phyloP scores from a whole-genome alignment of 2,329 filamentous ascomycete genomes.

The Cladophialophora bantiana region DNA sequence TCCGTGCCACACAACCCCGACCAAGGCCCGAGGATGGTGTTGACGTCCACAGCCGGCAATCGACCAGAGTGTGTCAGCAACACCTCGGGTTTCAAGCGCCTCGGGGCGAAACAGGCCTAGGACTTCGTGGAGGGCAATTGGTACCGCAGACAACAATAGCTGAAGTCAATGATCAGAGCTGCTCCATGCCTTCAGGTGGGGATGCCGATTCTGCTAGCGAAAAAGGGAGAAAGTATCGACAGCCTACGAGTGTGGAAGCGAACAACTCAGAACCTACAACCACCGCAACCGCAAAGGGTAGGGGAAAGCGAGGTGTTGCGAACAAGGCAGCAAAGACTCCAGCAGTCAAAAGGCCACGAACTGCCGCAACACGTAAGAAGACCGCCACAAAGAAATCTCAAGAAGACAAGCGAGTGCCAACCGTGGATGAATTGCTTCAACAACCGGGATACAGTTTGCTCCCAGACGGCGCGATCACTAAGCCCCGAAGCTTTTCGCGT shows the following conservation, averaged over 20 bases:
- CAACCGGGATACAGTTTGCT: slow-evolving; percentile 17
- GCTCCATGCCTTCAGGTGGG: not conserved
- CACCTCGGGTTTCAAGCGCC: not conserved
- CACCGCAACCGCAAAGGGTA: slow-evolving; percentile 15
- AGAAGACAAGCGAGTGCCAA: slow-evolving; percentile 28
- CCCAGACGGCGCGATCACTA: not conserved
- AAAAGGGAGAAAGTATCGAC: not conserved
- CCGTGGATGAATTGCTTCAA: slow-evolving; percentile 32
- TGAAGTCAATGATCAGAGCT: not conserved
- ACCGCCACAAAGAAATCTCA: slow-evolving; percentile 10
- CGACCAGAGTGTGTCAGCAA: not conserved
- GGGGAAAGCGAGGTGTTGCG: slow-evolving; percentile 23
- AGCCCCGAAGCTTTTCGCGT: not conserved
- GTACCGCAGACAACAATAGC: not conserved
- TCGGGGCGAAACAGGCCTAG: not conserved
- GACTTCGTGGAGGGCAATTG: not conserved
- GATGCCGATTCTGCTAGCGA: not conserved
- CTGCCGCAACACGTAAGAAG: slow-evolving; percentile 20
- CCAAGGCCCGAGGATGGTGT: not conserved
- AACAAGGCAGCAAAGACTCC: slow-evolving; percentile 21
- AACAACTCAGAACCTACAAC: slow-evolving; percentile 1
- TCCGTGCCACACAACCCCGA: not conserved
- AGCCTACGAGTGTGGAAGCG: not conserved
- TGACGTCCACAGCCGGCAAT: not conserved
- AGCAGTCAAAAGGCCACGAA: slow-evolving; percentile 29